Evolutionary conservation across 1,284 basidiomycete genomes (phyloP), one percentile per base, ranked within the genome.

Genomic region (Mycena sp.): DNA sequence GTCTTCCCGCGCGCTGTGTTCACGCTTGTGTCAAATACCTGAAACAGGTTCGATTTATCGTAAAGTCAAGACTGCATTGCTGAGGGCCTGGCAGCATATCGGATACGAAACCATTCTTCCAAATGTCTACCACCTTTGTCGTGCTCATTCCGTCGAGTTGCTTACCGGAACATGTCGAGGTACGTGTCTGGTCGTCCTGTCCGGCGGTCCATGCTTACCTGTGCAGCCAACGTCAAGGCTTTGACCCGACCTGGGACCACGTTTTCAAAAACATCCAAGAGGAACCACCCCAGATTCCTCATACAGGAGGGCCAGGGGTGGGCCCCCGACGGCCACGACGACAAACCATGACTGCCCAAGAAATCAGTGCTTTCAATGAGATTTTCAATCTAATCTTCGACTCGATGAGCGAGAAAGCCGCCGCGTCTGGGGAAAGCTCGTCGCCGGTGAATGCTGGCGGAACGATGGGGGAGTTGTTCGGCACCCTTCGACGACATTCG

Each of bases 311-410:
- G 30, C 30, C 30, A 34, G 63, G 69, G 3, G 46, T 71, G 39
- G 64, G 64, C 38, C 72, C 71, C 67, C 69, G 71, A 48, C 78
- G 74, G 22, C 76, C 77, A 16, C 85, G 86, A 48, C 85, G 86
- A 46, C 88, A 91, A 75, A 83, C 87, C 20, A 89, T 94, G 87
- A 93, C 91, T 3, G 88, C 87, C 0, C 86, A 86, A 60, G 93
- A 94, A 81, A 84, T 87, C 73, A 85, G 79, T 70, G 87, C 88
- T 2, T 91, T 94, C 74, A 87, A 91, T 75, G 88, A 90, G 41
- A 91, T 94, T 87, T 93, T 94, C 76, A 85, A 89, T 76, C 82
- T 91, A 81, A 89, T 94, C 55, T 93, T 94, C 78, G 82, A 87
- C 64, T 87, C 88, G 13, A 86, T 85, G 60, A 81, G 83, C 38